Evolutionary conservation across 345 rosid genomes (phyloP).

Genomic region (Firmiana major): DNA sequence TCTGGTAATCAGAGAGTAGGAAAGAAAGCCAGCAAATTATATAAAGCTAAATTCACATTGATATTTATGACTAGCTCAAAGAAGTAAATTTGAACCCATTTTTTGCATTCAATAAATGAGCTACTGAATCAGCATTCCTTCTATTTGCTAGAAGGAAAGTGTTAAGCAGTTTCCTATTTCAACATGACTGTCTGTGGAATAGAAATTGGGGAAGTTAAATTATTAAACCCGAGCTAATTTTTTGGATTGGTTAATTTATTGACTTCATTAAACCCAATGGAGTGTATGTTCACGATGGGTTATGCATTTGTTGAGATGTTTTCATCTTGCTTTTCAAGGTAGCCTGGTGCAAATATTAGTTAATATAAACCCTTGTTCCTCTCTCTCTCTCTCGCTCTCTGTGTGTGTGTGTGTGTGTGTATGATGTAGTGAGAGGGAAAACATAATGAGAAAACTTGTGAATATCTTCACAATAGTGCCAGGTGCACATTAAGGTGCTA

Average conservation of each 20-base stretch:
- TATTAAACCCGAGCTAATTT: too few species aligned
- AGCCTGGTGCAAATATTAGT: neutral
- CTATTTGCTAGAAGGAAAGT: neutral
- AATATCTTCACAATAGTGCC: neutral
- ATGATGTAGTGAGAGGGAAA: neutral
- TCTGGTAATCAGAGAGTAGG: neutral
- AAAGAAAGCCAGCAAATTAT: neutral
- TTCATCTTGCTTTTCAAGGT: neutral
- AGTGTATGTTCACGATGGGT: neutral
- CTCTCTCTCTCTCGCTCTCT: neutral
- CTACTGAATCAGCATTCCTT: neutral
- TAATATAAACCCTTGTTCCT: neutral
- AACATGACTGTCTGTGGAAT: neutral
- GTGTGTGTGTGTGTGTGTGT: too few species aligned
- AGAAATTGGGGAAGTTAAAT: neutral
- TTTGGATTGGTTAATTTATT: neutral
- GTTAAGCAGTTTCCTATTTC: neutral
- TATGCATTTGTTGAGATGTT: neutral
- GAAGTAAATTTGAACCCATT: neutral
- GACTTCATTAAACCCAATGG: neutral
- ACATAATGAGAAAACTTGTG: neutral
- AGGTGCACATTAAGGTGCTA: neutral
- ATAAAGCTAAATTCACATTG: neutral
- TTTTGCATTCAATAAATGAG: neutral
- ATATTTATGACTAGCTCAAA: neutral